Base-by-base conservation (phyloP, 495 filamentous ascomycete species). In the Amniculicola lignicola region DNA sequence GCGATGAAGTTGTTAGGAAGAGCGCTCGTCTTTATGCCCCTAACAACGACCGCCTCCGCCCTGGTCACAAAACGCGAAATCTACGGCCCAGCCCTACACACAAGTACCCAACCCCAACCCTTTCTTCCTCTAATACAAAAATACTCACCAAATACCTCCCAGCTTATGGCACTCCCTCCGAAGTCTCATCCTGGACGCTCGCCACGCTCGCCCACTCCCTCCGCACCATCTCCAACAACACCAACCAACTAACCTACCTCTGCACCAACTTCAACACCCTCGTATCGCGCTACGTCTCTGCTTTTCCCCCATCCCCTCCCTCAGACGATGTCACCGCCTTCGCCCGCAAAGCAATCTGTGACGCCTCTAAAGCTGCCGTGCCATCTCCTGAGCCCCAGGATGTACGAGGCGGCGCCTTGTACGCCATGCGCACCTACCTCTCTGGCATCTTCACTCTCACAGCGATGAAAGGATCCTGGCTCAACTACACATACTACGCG, bases 311-410 rank as follows among this genome's bases (percentile, higher is more conserved):
- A 23, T n/a, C 43, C 43, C 23, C 28, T n/a, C 14, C 43, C 43
- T 27, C 21, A 10, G 43, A 25, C 43, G 43, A 47, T 25, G 25
- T 47, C 12, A 12, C 43, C 24, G 31, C 28, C 12, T 31, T 47
- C 43, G 43, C 43, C 10, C 43, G 43, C 21, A 25, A 47, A 14
- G 43, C 43, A 28, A 47, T 47, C 43, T 47, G 43, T 25, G 21
- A 28, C 25, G 43, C 43, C 14, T 28, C 43, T 6, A 28, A 31
- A 15, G 40, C 40, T 12, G 14, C 43, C 21, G 15, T 12, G 3
- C 43, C 43, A 10, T 47, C 43, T 14, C 43, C 43, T 16, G 11
- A 4, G 2, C 43, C 43, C 3, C 15, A 7, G 7, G 29, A 33
- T 33, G n/a, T 21, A n/a, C 3, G 11, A 6, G 12, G 21, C 6